Base-by-base conservation (phyloP, 805 yeast genomes). In the Saturnispora mendoncae region DNA sequence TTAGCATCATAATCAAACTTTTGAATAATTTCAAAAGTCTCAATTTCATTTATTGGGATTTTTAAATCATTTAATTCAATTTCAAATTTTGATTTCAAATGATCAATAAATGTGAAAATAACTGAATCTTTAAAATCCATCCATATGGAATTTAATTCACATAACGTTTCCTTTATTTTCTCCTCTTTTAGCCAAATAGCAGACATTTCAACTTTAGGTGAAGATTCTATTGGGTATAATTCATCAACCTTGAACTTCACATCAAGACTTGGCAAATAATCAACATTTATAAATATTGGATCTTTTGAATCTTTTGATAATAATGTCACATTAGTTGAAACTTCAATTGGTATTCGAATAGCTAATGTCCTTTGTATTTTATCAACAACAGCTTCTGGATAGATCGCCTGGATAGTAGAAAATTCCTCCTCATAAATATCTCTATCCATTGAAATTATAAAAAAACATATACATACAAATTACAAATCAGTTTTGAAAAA, bases 371-470 rank as follows among this genome's bases (percentile, higher is more conserved):
- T 44, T 14, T 31, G 15, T 0, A 6, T 36, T 3, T 15, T 2
- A 17, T 37, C 27, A 4, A 55, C 43, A 26, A 17, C 36, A 4
- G 56, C 50, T 39, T 71, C 69, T 1, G 71, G 71, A 44, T 57
- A 72, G 1, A 72, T 72, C 0, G 67, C 64, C 36, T 43, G 41
- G 31, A 72, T 45, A 4, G 68, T 62, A 29, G 59, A 65, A 14
- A 72, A 54, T 45, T 72, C 76, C 44, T 68, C 68, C 3, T 25
- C 23, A 21, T 14, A 28, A 27, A 15, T 12, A 14, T 72, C 29
- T 20, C 14, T 32, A 27, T 27, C 14, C 10, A 29, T 5, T n/a
- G 17, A 17, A 17, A 29, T 6, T 6, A 29, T 4, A 17, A 17
- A 29, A 10, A 15, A 29, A 17, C 12, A 14, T 6, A 7, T 31